Conservation (phyloP, 2,329 filamentous ascomycete genomes). For the Fusarium decemcellulare region DNA sequence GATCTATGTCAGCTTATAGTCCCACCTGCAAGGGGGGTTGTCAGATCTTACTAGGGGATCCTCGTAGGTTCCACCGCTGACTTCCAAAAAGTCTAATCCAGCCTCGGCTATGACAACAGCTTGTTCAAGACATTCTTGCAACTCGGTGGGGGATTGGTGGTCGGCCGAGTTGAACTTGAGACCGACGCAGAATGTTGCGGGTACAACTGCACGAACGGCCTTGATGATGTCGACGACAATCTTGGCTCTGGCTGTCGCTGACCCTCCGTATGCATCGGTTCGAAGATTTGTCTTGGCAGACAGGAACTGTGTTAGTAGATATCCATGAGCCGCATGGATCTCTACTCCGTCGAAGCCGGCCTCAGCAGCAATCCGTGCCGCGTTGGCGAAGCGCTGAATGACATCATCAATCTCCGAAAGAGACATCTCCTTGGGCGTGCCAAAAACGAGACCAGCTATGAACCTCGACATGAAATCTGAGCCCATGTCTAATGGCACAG, state of each 20-base stretch:
- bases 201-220: constrained; percentile 56
- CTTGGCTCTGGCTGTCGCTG: constrained; percentile 61
- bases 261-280: constrained; percentile 70
- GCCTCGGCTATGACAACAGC: constrained; percentile 63
- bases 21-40: neutral
- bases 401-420: constrained; percentile 66
- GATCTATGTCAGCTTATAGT: neutral
- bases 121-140: constrained; percentile 71
- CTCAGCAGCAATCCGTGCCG: constrained; percentile 62
- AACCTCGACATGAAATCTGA: constrained; percentile 52
- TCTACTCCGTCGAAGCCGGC: constrained; percentile 63
- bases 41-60: constrained; percentile 58
- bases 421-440: constrained; percentile 71
- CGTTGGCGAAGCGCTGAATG: constrained; percentile 65
- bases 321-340: constrained; percentile 68
- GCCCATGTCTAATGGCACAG: constrained; percentile 60
- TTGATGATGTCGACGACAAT: constrained; percentile 66
- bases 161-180: constrained; percentile 72
- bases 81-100: constrained; percentile 77
- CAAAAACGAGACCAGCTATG: constrained; percentile 57
- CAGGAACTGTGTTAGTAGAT: constrained; percentile 70
- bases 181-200: constrained; percentile 62
- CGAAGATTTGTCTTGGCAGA: constrained; percentile 64
- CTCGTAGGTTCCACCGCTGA: constrained; percentile 75
- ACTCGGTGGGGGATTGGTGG: constrained; percentile 58